Conservation (phyloP, 768 basidiomycete species). For the Collybia nuda region DNA sequence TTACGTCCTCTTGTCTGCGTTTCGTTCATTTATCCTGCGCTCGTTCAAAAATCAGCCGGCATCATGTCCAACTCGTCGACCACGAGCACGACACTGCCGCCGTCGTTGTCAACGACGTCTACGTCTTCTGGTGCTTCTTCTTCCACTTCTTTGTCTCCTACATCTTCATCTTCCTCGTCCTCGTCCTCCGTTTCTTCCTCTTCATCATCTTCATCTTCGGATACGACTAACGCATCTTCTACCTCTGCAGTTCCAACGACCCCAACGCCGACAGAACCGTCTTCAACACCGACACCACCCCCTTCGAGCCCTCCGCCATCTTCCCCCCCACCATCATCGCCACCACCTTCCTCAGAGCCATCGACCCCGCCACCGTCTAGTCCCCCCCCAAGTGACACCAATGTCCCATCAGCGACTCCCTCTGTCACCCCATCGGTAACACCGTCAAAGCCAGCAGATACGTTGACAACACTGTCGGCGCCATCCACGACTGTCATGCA, state of each 20-base stretch:
- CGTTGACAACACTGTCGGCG: not conserved
- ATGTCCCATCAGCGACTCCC: not conserved
- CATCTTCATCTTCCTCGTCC: not conserved
- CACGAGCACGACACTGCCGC: too few species aligned
- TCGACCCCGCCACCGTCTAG: not conserved
- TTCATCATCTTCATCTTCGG: too few species aligned
- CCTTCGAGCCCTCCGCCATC: not conserved
- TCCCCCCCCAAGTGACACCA: not conserved
- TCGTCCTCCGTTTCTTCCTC: too few species aligned
- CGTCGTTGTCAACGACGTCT: not conserved
- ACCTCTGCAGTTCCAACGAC: not conserved
- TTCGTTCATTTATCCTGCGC: too few species aligned
- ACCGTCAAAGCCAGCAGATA: not conserved
- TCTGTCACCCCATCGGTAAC: too few species aligned
- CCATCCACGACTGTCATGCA: constrained; percentile 3
- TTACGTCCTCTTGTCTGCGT: too few species aligned
- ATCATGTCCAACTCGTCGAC: too few species aligned
- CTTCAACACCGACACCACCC: not conserved
- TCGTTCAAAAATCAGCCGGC: too few species aligned
- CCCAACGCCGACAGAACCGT: not conserved
- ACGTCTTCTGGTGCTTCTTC: not conserved
- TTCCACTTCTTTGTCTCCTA: not conserved
- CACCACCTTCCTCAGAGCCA: not conserved
- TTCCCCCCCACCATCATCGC: not conserved
- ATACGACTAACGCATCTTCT: not conserved